Conservation (phyloP, 2,329 filamentous ascomycete species). For the Chrysoporthe puriensis region DNA sequence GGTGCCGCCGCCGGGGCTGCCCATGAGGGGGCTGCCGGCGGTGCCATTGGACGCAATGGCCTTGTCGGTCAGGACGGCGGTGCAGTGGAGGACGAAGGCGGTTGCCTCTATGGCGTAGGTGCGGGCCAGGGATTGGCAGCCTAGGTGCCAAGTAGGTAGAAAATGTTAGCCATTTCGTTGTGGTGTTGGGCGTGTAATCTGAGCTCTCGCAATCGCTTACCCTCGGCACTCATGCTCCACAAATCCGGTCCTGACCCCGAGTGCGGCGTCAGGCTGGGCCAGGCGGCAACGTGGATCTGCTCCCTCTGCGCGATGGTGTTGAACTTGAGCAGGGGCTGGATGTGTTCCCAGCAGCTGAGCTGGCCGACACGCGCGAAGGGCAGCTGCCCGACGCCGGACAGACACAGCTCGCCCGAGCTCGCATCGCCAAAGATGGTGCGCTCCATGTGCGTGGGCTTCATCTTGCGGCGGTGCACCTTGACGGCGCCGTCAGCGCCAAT, state of each 20-base stretch:
- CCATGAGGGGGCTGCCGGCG: constrained; percentile 28
- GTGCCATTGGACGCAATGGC: constrained; percentile 27
- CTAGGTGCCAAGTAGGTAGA: no score
- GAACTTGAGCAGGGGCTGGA: constrained; percentile 54
- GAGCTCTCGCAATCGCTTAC: constrained; percentile 21
- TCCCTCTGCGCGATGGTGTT: constrained; percentile 47
- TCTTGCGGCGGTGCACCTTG: constrained; percentile 47
- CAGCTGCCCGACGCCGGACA: constrained; percentile 45
- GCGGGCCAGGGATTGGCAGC: constrained; percentile 49
- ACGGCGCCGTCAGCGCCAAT: constrained; percentile 47
- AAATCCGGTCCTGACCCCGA: constrained; percentile 26
- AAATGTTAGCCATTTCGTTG: no score
- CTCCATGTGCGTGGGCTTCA: constrained; percentile 59
- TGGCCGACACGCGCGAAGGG: constrained; percentile 47
- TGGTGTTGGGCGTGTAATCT: no score
- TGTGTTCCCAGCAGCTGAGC: constrained; percentile 56
- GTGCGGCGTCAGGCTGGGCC: constrained; percentile 41
- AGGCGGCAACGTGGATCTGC: constrained; percentile 52
- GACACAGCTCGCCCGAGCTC: constrained; percentile 35
- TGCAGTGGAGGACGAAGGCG: constrained; percentile 58
- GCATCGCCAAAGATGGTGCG: constrained; percentile 54
- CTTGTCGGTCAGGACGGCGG: constrained; percentile 40
- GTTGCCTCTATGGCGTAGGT: constrained; percentile 61
- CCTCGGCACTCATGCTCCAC: constrained; percentile 39
- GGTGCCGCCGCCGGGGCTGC: not conserved